Evolutionary conservation across 164 flowering plant species (phyloP).

Genomic region (Nymphaea colorata): DNA sequence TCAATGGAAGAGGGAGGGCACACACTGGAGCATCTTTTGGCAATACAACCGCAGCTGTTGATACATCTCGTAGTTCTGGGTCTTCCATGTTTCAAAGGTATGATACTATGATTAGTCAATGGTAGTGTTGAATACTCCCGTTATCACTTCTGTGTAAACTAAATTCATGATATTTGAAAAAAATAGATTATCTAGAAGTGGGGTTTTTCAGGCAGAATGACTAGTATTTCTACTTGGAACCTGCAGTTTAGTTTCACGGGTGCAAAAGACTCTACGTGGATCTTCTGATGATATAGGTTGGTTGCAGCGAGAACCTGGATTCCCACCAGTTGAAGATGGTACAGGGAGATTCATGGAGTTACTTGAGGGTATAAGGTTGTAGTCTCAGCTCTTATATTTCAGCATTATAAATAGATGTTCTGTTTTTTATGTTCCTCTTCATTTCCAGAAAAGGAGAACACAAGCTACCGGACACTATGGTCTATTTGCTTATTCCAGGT

Average conservation of each 20-base stretch:
- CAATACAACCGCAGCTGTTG: conserved; percentile 19
- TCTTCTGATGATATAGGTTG: conserved; percentile 97
- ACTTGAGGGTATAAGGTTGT: conserved; percentile 60
- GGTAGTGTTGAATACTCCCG: neutral
- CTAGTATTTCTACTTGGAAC: neutral
- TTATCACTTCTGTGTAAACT: conserved; percentile 2
- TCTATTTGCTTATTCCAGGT: conserved; percentile 95
- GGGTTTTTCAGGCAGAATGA: neutral
- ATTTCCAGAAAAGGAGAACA: conserved; percentile 79
- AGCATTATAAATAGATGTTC: neutral
- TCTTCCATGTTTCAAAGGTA: conserved; percentile 74
- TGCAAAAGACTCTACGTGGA: conserved; percentile 81
- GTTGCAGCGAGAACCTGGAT: conserved; percentile 53
- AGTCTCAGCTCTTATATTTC: neutral
- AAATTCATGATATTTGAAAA: too few relatives aligned
- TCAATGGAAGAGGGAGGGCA: conserved; percentile 18
- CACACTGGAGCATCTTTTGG: conserved; percentile 24
- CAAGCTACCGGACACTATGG: conserved; percentile 69
- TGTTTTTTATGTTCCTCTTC: neutral
- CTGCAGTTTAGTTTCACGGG: conserved; percentile 71
- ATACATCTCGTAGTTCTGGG: conserved; percentile 31
- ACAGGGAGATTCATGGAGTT: conserved; percentile 61
- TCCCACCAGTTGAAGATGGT: conserved; percentile 92
- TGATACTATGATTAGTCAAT: too few relatives aligned
- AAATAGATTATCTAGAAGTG: neutral